These are phyloP conservation scores for Phlebiopsis gigantea DNA, from an alignment of 768 basidiomycete genomes.

Conservation along the genomic window DNA sequence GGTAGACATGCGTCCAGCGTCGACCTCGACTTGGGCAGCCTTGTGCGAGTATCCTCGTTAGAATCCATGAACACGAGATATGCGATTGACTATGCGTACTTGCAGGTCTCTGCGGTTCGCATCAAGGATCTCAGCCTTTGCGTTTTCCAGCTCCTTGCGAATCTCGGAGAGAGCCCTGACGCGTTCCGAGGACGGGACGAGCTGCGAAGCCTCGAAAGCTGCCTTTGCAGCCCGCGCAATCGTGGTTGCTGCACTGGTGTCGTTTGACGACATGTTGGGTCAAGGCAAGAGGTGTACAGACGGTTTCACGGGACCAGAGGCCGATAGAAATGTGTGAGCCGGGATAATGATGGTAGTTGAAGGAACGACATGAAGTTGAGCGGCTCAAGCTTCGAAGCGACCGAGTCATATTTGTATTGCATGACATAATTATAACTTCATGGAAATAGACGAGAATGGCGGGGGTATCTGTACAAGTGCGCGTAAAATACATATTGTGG, in stretches of 20 bases:
- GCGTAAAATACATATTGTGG: not conserved
- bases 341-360: not conserved
- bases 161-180: constrained; percentile 70
- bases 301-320: not conserved
- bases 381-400: not conserved
- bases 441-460: not conserved
- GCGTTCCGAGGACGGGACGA: constrained; percentile 64
- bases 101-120: constrained; percentile 83
- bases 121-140: constrained; percentile 62
- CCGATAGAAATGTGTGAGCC: not conserved
- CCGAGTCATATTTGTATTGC: not conserved
- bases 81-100: constrained; percentile 38
- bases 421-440: too few relatives aligned
- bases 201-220: constrained; percentile 86
- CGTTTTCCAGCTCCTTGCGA: constrained; percentile 54
- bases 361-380: not conserved
- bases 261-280: not conserved
- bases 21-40: constrained; percentile 76
- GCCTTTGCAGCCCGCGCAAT: constrained; percentile 77
- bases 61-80: not conserved
- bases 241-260: constrained; percentile 29
- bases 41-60: constrained; percentile 24
- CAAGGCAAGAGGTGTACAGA: not conserved
- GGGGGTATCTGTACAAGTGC: not conserved
- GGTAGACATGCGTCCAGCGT: constrained; percentile 76